Conservation (phyloP, 257 asterid species). For the Ajuga chamaepitys region DNA sequence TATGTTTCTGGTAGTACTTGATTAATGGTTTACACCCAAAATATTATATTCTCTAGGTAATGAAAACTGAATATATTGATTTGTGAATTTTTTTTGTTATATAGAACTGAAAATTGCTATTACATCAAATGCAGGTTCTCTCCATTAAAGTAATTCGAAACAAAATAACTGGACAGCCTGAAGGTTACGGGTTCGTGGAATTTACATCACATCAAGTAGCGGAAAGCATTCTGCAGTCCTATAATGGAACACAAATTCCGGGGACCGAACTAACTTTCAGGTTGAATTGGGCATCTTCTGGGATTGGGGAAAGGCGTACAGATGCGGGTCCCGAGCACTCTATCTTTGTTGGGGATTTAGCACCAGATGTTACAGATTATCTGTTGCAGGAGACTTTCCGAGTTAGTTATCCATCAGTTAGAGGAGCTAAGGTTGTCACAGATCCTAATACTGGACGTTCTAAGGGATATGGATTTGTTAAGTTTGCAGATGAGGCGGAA, state of each 20-base stretch:
- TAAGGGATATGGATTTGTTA: constrained; percentile 97
- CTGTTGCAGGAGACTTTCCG: constrained; percentile 92
- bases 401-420: constrained; percentile 75
- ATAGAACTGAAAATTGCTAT: background rate
- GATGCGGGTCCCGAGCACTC: constrained; percentile 94
- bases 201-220: constrained; percentile 76
- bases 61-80: background rate
- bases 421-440: constrained; percentile 97
- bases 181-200: constrained; percentile 96
- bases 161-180: constrained; percentile 88
- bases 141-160: constrained; percentile 87
- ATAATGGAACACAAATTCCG: constrained; percentile 89
- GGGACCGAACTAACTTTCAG: constrained; percentile 93
- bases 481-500: constrained; percentile 87
- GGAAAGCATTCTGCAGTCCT: constrained; percentile 75
- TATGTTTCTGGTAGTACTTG: background rate
- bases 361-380: constrained; percentile 96
- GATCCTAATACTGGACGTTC: constrained; percentile 99
- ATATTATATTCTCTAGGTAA: background rate
- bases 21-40: background rate
- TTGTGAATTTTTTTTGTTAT: background rate
- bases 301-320: constrained; percentile 72
- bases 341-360: constrained; percentile 95
- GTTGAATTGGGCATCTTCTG: constrained; percentile 98
- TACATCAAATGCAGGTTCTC: constrained; percentile 52